Conservation (phyloP, 371 early-diverging fungal genomes). For the Syncephalis fuscata region DNA sequence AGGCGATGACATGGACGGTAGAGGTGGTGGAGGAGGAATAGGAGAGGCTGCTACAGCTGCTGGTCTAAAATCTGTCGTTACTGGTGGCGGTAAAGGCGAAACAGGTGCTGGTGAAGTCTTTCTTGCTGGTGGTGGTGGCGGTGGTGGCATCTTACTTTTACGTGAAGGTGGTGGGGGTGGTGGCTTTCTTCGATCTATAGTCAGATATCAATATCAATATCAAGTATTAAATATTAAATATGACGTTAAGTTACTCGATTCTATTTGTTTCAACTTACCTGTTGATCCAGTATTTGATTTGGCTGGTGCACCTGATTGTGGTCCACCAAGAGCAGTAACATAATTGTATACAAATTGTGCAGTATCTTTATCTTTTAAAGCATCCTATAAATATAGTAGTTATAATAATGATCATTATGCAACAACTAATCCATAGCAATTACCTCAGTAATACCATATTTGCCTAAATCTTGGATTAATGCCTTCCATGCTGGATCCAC, state of each 20-base stretch:
- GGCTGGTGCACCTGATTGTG: neutral
- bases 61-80: constrained; percentile 11
- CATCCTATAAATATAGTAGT: constrained; percentile 31
- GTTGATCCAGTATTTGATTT: neutral
- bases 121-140: constrained; percentile 13
- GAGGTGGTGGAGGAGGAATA: constrained; percentile 8
- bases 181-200: constrained; percentile 3
- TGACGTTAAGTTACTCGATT: constrained; percentile 10
- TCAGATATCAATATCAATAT: constrained; percentile 6
- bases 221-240: constrained; percentile 14
- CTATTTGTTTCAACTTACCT: constrained; percentile 2
- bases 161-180: constrained; percentile 19
- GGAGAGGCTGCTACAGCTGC: constrained; percentile 13
- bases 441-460: constrained; percentile 64
- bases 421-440: no score
- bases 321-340: constrained; percentile 2
- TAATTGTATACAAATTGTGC: constrained; percentile 13
- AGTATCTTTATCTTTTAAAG: constrained; percentile 29
- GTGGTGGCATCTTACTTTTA: constrained; percentile 13
- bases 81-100: constrained; percentile 12
- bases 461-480: constrained; percentile 50
- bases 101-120: constrained; percentile 8
- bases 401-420: no score
- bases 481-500: constrained; percentile 63
- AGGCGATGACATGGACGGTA: constrained; percentile 3